phyloP scores from a whole-genome alignment of 2,329 filamentous ascomycete species.

The Sphaerulina populicola region DNA sequence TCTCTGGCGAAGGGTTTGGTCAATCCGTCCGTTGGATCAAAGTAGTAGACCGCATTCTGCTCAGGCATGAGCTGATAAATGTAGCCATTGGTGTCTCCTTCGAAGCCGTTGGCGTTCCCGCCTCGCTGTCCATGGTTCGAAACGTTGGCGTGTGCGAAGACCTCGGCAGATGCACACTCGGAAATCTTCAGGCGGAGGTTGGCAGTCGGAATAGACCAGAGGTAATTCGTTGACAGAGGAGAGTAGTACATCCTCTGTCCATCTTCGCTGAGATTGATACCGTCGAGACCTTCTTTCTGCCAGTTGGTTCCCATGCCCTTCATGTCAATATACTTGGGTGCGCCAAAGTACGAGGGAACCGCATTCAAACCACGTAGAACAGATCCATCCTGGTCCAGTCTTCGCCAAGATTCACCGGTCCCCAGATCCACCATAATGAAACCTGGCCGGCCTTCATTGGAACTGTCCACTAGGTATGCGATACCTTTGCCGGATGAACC shows the following conservation, averaged over 20 bases:
- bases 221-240: slow-evolving; percentile 34
- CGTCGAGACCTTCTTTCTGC: slow-evolving; percentile 31
- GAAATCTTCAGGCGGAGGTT: slow-evolving; percentile 30
- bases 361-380: slow-evolving; percentile 29
- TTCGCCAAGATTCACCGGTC: slow-evolving; percentile 38
- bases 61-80: slow-evolving; percentile 43
- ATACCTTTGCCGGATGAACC: slow-evolving; percentile 36
- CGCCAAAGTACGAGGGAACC: slow-evolving; percentile 30
- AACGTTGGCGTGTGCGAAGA: slow-evolving; percentile 41
- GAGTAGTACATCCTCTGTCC: slow-evolving; percentile 39
- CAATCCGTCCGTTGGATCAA: slow-evolving; percentile 35
- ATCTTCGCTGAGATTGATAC: slow-evolving; percentile 35
- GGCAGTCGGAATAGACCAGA: slow-evolving; percentile 30
- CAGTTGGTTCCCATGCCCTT: slow-evolving; percentile 26
- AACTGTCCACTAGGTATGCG: slow-evolving; percentile 42
- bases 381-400: slow-evolving; percentile 31
- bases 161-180: slow-evolving; percentile 32
- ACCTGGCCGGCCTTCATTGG: slow-evolving; percentile 40
- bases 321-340: slow-evolving; percentile 27
- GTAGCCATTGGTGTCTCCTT: slow-evolving; percentile 38
- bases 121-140: slow-evolving; percentile 40
- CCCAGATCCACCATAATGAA: slow-evolving; percentile 43
- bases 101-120: slow-evolving; percentile 41
- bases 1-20: slow-evolving; percentile 37
- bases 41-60: slow-evolving; percentile 41